These are phyloP conservation scores for Ustilago xerochloae DNA, from an alignment of 1,284 basidiomycete species.

Conservation along the genomic window DNA sequence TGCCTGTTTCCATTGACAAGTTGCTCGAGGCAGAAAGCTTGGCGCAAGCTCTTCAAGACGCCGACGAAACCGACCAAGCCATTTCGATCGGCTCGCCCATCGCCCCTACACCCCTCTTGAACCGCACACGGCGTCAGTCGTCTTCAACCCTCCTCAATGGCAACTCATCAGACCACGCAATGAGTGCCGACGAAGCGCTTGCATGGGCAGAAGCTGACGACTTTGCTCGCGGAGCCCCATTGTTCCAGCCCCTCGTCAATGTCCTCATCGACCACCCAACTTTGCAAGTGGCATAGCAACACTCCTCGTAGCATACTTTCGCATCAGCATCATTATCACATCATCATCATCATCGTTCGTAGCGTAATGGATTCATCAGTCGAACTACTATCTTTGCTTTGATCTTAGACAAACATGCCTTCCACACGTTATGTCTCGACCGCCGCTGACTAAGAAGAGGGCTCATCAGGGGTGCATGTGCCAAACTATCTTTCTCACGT, in stretches of 20 bases:
- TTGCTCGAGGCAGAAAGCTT: constrained; percentile 46
- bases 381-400: too few species aligned
- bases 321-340: not conserved
- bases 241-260: constrained; percentile 48
- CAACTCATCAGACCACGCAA: not conserved
- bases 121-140: constrained; percentile 6
- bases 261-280: constrained; percentile 34
- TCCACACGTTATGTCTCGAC: too few species aligned
- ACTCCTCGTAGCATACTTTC: not conserved
- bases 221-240: constrained; percentile 47
- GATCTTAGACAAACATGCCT: too few species aligned
- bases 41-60: constrained; percentile 32
- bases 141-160: not conserved
- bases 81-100: constrained; percentile 3
- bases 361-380: too few species aligned
- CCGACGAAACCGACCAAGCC: constrained; percentile 18
- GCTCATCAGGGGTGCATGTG: too few species aligned
- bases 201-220: constrained; percentile 52
- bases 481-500: too few species aligned
- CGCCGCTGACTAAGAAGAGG: too few species aligned
- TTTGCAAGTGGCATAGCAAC: constrained; percentile 7
- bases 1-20: constrained; percentile 50
- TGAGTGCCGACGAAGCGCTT: constrained; percentile 22
- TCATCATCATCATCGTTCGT: not conserved
- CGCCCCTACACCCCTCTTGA: not conserved